Conservation (phyloP, 805 yeast genomes). For the Cyberlindnera japonica region DNA sequence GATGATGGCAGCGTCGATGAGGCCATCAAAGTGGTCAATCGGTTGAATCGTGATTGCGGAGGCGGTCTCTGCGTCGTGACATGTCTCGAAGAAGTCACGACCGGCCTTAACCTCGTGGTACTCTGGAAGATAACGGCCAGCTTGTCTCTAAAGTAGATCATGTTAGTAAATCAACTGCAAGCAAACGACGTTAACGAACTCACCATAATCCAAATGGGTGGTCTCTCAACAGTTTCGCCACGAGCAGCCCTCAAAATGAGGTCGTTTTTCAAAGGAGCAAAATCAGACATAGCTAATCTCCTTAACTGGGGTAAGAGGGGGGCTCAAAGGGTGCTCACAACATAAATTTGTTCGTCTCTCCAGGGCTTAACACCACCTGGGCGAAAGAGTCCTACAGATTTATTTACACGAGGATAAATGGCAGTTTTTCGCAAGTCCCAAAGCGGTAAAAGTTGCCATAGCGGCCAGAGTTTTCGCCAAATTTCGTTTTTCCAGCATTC, state of each 20-base stretch:
- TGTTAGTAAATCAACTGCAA: slow-evolving; percentile 6
- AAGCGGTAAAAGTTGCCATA: background rate
- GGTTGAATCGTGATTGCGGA: slow-evolving; percentile 95
- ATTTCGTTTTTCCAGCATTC: no score
- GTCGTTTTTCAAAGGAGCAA: slow-evolving; percentile 84
- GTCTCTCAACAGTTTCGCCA: slow-evolving; percentile 89
- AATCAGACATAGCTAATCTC: slow-evolving; percentile 35
- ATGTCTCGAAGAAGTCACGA: slow-evolving; percentile 91
- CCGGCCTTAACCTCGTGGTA: slow-evolving; percentile 84
- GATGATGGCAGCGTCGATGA: slow-evolving; percentile 94
- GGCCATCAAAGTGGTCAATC: slow-evolving; percentile 79
- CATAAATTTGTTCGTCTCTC: background rate
- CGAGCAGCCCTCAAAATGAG: slow-evolving; percentile 86
- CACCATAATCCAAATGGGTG: slow-evolving; percentile 94
- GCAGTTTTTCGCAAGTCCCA: background rate
- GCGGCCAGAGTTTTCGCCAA: background rate
- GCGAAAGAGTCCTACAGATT: background rate
- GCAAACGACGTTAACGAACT: background rate
- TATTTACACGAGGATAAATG: background rate
- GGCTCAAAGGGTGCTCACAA: no score
- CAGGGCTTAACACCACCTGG: background rate
- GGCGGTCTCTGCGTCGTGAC: slow-evolving; percentile 92
- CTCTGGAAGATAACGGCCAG: slow-evolving; percentile 90
- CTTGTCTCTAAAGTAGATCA: slow-evolving; percentile 61
- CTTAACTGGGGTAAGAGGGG: no score